Base-by-base conservation (phyloP, 2,329 filamentous ascomycete species). In the Ploettnerulaceae sp. region DNA sequence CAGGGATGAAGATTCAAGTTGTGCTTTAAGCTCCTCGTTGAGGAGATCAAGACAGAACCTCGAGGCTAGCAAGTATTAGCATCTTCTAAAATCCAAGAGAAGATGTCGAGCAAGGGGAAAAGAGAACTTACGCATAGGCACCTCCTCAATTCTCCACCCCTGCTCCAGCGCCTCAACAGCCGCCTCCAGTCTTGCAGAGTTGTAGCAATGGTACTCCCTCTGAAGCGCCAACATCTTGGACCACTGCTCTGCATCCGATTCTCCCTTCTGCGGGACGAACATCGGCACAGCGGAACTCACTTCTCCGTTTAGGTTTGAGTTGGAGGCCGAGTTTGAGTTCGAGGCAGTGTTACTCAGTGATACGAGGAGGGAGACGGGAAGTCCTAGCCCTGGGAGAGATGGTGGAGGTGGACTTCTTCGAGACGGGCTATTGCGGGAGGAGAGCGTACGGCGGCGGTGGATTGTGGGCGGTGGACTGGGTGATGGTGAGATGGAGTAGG, bases 31-130 rank as follows among this genome's bases (percentile, higher is more conserved):
- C n/a, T 57, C 57, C 35, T 63, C 58, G 31, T 63, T 61, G 31
- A 63, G 29, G 5, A 63, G 50, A 53, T 62, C 56, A 6, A 63
- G 40, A 55, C 61, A 63, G 11, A 60, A 48, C 47, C 60, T 57
- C 24, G 58, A 57, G 7, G 61, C 60, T 62, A 42, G 26, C 17
- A n/a, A 9, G 25, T 15, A 49, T 41, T 36, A 35, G 39, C 21
- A 9, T 43, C 12, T 17, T 41, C 15, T 25, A 40, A 12, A 29
- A 17, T 45, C 20, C 22, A 26, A 31, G 24, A 24, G 34, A 26
- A 11, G 25, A 6, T 31, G 36, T n/a, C 31, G 20, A 18, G 42
- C 21, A 44, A 7, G 21, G 18, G 33, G 17, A 33, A n/a, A n/a
- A n/a, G n/a, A n/a, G 22, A 44, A 55, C 59, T 53, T n/a, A 61